These are phyloP conservation scores for Petunia secreta DNA, from an alignment of 257 asterid genomes.

Conservation along the genomic window DNA sequence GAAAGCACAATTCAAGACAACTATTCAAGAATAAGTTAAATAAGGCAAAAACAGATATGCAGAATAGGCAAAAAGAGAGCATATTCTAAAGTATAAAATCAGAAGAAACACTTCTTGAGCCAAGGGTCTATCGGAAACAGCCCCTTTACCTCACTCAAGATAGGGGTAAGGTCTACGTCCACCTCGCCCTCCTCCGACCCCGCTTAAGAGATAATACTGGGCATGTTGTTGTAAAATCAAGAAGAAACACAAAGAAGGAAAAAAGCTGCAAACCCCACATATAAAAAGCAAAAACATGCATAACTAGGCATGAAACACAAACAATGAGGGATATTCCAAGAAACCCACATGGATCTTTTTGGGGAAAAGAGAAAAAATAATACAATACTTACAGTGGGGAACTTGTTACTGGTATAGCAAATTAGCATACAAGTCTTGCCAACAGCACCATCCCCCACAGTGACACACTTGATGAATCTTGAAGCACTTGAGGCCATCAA, in stretches of 20 bases:
- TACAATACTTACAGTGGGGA: constrained; percentile 76
- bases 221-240: too few species aligned
- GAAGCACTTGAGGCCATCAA: constrained; percentile 84
- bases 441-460: constrained; percentile 99
- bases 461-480: constrained; percentile 96
- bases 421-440: constrained; percentile 99
- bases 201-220: too few species aligned
- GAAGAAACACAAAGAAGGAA: constrained; percentile 19
- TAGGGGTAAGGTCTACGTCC: too few species aligned
- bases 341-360: constrained; percentile 37
- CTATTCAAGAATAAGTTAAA: constrained; percentile 16
- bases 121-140: too few species aligned
- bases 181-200: too few species aligned
- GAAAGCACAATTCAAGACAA: constrained; percentile 19
- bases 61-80: constrained; percentile 19
- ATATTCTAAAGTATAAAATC: constrained; percentile 17
- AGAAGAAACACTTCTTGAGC: constrained; percentile 22
- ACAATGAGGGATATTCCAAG: constrained; percentile 3
- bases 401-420: constrained; percentile 95
- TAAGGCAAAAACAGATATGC: neutral
- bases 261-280: constrained; percentile 30
- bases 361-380: constrained; percentile 21
- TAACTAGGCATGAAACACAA: constrained; percentile 16
- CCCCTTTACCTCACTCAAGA: too few species aligned
- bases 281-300: constrained; percentile 1